A percentile compares a stretch with the other conserved stretches of the same genome.
These are phyloP conservation scores for Amanita jacksonii DNA, from an alignment of 768 basidiomycete species.

Conservation along the genomic window DNA sequence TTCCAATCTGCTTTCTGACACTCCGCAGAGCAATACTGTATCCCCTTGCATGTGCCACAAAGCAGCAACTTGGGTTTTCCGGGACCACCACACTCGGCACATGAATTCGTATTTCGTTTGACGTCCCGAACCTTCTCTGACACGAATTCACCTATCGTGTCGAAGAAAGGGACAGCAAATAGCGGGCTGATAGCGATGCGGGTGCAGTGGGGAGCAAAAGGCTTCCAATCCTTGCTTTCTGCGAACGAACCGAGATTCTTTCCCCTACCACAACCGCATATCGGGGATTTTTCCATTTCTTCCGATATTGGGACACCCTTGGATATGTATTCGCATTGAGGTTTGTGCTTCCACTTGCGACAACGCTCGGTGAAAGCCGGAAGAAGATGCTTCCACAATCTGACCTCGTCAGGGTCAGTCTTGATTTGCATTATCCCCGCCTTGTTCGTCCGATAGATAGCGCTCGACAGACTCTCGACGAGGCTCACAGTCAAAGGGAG, in stretches of 20 bases:
- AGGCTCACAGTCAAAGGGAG: conserved; percentile 23
- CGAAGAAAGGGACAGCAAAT: conserved; percentile 42
- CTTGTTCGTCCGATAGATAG: neutral
- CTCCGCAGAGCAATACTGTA: conserved; percentile 23
- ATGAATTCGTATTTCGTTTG: conserved; percentile 11
- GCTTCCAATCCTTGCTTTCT: conserved; percentile 24
- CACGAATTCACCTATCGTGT: conserved; percentile 19
- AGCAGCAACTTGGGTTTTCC: conserved; percentile 18
- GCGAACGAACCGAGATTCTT: conserved; percentile 32
- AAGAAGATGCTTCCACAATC: conserved; percentile 41
- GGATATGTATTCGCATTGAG: conserved; percentile 37
- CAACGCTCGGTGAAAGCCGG: conserved; percentile 45
- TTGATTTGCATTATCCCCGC: conserved; percentile 10
- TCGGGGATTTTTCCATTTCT: conserved; percentile 27
- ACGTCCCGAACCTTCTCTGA: conserved; percentile 2
- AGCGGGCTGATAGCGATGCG: conserved; percentile 44
- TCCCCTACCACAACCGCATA: conserved; percentile 47
- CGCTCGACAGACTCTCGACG: neutral
- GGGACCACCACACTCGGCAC: conserved; percentile 20
- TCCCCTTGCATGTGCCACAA: conserved; percentile 21
- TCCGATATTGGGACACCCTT: conserved; percentile 28
- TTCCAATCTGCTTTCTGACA: conserved; percentile 31
- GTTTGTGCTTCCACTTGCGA: conserved; percentile 38
- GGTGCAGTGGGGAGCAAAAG: conserved; percentile 33
- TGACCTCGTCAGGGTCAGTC: conserved; percentile 24